Base-by-base conservation (phyloP, 495 filamentous ascomycete genomes). In the Penicillium mononematosum region DNA sequence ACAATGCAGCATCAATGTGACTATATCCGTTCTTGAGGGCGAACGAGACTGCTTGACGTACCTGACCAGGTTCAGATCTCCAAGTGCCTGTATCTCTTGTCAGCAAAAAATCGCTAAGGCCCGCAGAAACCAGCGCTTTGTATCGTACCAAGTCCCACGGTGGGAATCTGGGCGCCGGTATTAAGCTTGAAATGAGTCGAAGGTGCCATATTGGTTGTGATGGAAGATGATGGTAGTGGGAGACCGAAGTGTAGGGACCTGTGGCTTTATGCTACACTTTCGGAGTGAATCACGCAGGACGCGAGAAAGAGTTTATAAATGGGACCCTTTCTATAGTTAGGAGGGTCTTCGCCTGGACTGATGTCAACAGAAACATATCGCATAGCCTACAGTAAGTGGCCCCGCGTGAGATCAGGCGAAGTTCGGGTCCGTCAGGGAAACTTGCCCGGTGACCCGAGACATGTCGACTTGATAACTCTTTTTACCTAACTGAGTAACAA, bases 1-100 rank as follows among this genome's bases (percentile, higher is more conserved):
- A 91, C 20, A 80, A 82, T 84, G 91, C 84, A 17, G 89, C 89
- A 19, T 93, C 89, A 20, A 91, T 75, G 63, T 92, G 88, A 57
- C 71, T 70, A 69, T 87, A 92, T 25, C 87, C 88, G 20, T 79
- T 70, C 50, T 81, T 80, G 58, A 91, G 81, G 6, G 89, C 88
- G 31, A 72, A 81, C 20, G 86, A 75, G 14, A 85, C 75, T 32
- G 75, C 69, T 31, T 83, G 77, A 53, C 87, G 69, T 29, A 83
- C 65, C 38, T 62, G 43, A 9, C 57, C 58, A 39, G 63, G 60
- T 19, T 57, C 49, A 20, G 60, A 45, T 55, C 64, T 62, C 70
- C 71, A 58, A 58, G 71, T 29, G 41, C 68, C 53, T 71, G 57
- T 29, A 29, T 54, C 45, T 64, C 59, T 55, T 64, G 65, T 70